Evolutionary conservation across 1,139 yeast genomes (phyloP).

Genomic region (Debaryomycetaceae sp.): DNA sequence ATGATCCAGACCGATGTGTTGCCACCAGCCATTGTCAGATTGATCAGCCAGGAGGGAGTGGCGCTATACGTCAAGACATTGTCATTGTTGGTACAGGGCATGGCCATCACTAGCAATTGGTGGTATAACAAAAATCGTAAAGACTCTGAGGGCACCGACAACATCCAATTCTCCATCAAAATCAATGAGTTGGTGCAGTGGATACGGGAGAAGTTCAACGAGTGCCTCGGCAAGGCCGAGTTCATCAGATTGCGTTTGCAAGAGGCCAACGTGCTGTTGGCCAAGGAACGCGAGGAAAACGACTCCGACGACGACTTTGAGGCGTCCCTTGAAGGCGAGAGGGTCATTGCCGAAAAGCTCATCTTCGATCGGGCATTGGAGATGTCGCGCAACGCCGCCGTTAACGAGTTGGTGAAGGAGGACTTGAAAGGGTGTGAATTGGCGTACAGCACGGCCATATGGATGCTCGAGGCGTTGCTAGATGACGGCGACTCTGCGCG

Average conservation of each 20-base stretch:
- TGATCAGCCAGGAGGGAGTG: conserved; percentile 81
- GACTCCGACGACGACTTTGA: conserved; percentile 1
- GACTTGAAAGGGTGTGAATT: conserved; percentile 78
- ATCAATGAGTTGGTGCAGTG: conserved; percentile 86
- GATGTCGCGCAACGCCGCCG: conserved; percentile 87
- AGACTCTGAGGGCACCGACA: conserved; percentile 5
- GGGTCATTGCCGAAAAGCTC: conserved; percentile 71
- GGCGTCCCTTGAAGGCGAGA: conserved; percentile 8
- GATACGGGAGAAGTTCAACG: conserved; percentile 87
- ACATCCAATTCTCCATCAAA: conserved; percentile 28
- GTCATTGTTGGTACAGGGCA: conserved; percentile 76
- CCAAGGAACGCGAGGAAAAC: conserved; percentile 11
- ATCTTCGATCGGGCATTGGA: conserved; percentile 91
- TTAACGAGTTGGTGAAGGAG: conserved; percentile 73
- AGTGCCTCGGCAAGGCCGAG: conserved; percentile 84
- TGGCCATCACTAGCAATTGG: conserved; percentile 84
- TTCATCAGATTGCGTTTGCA: conserved; percentile 54
- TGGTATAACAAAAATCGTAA: conserved; percentile 51
- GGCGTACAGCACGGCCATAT: conserved; percentile 84
- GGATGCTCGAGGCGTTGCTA: conserved; percentile 89
- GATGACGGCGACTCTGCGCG: conserved; percentile 42
- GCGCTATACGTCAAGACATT: conserved; percentile 79
- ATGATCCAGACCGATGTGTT: conserved; percentile 39
- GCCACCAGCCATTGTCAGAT: conserved; percentile 56
- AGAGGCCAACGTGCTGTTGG: conserved; percentile 39